phyloP scores from a whole-genome alignment of 2,329 filamentous ascomycete genomes.

The Lojkania enalia region DNA sequence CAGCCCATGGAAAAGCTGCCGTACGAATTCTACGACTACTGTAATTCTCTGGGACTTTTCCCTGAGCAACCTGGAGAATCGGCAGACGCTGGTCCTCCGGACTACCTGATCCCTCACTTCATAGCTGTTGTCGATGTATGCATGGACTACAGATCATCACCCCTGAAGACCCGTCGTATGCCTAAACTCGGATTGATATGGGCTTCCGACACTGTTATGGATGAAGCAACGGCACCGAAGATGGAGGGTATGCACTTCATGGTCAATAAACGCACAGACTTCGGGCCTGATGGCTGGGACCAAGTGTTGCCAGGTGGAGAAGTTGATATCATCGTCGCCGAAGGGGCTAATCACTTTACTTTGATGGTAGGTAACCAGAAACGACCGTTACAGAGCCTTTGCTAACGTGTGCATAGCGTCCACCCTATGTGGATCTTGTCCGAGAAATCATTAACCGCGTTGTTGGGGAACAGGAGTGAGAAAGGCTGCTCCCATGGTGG shows the following conservation, averaged over 20 bases:
- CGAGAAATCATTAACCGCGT: background rate
- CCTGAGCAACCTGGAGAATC: constrained; percentile 7
- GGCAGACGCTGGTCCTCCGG: constrained; percentile 30
- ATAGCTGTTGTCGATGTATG: constrained; percentile 53
- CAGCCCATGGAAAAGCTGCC: constrained; percentile 64
- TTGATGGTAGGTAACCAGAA: constrained; percentile 36
- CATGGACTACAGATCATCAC: constrained; percentile 46
- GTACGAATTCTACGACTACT: constrained; percentile 54
- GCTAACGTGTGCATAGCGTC: background rate
- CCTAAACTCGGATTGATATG: constrained; percentile 51
- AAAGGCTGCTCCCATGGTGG: background rate
- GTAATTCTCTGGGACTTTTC: constrained; percentile 52
- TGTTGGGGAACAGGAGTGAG: background rate
- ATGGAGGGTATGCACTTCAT: constrained; percentile 53
- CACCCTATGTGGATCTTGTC: background rate
- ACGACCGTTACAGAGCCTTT: background rate
- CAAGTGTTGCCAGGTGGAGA: constrained; percentile 43
- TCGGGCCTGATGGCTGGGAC: constrained; percentile 53
- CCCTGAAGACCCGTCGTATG: constrained; percentile 23
- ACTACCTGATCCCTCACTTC: constrained; percentile 58
- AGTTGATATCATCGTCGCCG: constrained; percentile 39
- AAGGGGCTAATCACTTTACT: constrained; percentile 46
- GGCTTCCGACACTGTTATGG: constrained; percentile 53
- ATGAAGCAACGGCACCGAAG: constrained; percentile 33
- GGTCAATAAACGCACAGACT: constrained; percentile 52